Conservation (phyloP, 805 yeast species). For the Pichia heedii region DNA sequence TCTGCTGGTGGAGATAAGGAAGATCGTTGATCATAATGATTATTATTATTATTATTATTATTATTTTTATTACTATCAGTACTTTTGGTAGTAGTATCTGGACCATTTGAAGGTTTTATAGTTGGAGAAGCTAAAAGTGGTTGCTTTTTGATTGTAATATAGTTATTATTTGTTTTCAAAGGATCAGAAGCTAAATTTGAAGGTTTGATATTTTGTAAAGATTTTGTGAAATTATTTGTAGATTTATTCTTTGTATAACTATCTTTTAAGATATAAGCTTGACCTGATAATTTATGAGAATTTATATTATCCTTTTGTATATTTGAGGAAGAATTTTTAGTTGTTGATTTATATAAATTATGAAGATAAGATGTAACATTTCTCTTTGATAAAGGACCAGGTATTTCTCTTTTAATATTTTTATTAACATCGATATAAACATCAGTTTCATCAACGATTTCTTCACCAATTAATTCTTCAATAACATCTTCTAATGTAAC, state of each 20-base stretch:
- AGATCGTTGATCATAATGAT: no score
- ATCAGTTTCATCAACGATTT: slow-evolving; percentile 92
- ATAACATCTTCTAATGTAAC: slow-evolving; percentile 95
- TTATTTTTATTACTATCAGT: neutral
- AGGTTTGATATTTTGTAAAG: slow-evolving; percentile 37
- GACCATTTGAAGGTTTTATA: neutral
- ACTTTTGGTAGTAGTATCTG: no score
- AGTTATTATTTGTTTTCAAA: slow-evolving; percentile 50
- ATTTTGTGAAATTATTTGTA: slow-evolving; percentile 5
- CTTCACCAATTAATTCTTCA: slow-evolving; percentile 96
- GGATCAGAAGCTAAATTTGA: slow-evolving; percentile 66
- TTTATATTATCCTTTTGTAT: slow-evolving; percentile 6
- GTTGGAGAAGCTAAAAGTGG: slow-evolving; percentile 23
- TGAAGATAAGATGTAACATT: slow-evolving; percentile 64
- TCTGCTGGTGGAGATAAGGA: no score
- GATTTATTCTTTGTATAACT: slow-evolving; percentile 10
- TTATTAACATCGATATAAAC: slow-evolving; percentile 87
- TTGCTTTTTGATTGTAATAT: slow-evolving; percentile 61
- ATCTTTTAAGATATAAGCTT: slow-evolving; percentile 8
- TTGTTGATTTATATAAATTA: slow-evolving; percentile 34
- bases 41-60: neutral
- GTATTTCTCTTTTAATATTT: slow-evolving; percentile 68
- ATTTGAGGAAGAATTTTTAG: slow-evolving; percentile 6
- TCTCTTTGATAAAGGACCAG: slow-evolving; percentile 66
- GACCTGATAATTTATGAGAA: neutral